Evolutionary conservation across 352 stramenopile species (phyloP), one percentile per base, ranked within the genome.

Genomic region (Blastocystis sp.): DNA sequence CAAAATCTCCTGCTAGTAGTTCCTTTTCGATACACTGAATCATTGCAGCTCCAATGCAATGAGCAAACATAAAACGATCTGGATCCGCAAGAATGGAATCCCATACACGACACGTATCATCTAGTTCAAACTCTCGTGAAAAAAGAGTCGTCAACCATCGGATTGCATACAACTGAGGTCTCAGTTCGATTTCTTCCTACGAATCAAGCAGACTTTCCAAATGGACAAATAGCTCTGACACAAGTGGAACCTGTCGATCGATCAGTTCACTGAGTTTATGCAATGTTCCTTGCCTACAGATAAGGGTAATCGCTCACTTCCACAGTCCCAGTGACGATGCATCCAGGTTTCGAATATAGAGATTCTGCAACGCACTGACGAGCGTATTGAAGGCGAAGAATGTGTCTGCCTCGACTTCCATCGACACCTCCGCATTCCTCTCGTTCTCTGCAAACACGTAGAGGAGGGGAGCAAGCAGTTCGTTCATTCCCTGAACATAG

Each of bases 401-500:
- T 1, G 92, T 92, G 90, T 95, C 92, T 13, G 91, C 92, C 90
- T 96, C 93, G 2, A 91, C 43, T 26, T 54, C 54, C 18, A 34
- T 47, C 18, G 53, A 62, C 9, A 82, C 69, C 15, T 39, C 6
- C 2, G 43, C 7, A 18, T 23, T 26, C 55, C 47, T 56, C 18
- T 91, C 90, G 34, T 93, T 56, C 34, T 90, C 90, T 2, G 91
- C 92, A 39, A 95, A 91, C 15, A 94, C 92, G 53, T 94, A 95
- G 62, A 94, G 93, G 3, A 96, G 89, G 3, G 93, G 94, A 5
- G 91, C 93, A 11, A 94, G 88, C 66, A 96, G 92, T 91, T 96
- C 94, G 89, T 96, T 96, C 94, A 96, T 96, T 41, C 94, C 94
- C 89, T 96, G 94, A n/a, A 95, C 93, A 82, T 96, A 96, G n/a